Conservation (phyloP, 2,329 filamentous ascomycete species). For the Fusarium nygamai region DNA sequence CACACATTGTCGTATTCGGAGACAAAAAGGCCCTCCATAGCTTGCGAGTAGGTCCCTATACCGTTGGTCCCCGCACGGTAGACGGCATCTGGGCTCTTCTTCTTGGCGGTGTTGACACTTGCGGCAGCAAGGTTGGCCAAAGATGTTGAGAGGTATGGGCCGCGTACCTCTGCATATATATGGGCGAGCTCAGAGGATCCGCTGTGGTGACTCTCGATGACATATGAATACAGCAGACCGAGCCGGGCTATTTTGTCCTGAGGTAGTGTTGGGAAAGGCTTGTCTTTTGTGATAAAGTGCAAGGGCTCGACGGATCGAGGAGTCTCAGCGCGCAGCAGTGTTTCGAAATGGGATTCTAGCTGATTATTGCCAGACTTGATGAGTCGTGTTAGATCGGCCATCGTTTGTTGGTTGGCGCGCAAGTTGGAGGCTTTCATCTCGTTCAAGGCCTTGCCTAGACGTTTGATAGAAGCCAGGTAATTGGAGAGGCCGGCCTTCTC, state of each 20-base stretch:
- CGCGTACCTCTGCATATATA: slow-evolving; percentile 88
- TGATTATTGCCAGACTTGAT: slow-evolving; percentile 83
- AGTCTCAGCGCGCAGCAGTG: slow-evolving; percentile 78
- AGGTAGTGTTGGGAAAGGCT: slow-evolving; percentile 82
- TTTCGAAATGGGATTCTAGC: slow-evolving; percentile 85
- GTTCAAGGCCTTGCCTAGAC: slow-evolving; percentile 82
- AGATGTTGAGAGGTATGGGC: slow-evolving; percentile 84
- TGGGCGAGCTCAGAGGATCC: slow-evolving; percentile 69
- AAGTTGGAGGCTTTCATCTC: slow-evolving; percentile 93
- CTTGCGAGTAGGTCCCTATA: slow-evolving; percentile 87
- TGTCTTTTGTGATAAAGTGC: slow-evolving; percentile 90
- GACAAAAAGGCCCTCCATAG: slow-evolving; percentile 85
- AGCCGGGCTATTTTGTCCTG: slow-evolving; percentile 80
- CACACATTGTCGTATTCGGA: slow-evolving; percentile 93
- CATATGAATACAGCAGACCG: slow-evolving; percentile 80
- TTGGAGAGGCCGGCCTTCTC: slow-evolving; percentile 82
- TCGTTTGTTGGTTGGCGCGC: slow-evolving; percentile 89
- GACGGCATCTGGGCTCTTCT: slow-evolving; percentile 81
- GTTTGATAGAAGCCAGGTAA: slow-evolving; percentile 90
- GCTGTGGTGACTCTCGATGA: slow-evolving; percentile 69
- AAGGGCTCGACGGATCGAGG: slow-evolving; percentile 86
- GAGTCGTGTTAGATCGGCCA: slow-evolving; percentile 80
- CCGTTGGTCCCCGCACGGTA: slow-evolving; percentile 92
- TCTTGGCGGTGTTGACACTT: slow-evolving; percentile 83
- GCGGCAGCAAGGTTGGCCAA: slow-evolving; percentile 88